A percentile compares a stretch with the other conserved stretches of the same genome.
Conservation (phyloP, 495 filamentous ascomycete species). For the Letharia columbiana region DNA sequence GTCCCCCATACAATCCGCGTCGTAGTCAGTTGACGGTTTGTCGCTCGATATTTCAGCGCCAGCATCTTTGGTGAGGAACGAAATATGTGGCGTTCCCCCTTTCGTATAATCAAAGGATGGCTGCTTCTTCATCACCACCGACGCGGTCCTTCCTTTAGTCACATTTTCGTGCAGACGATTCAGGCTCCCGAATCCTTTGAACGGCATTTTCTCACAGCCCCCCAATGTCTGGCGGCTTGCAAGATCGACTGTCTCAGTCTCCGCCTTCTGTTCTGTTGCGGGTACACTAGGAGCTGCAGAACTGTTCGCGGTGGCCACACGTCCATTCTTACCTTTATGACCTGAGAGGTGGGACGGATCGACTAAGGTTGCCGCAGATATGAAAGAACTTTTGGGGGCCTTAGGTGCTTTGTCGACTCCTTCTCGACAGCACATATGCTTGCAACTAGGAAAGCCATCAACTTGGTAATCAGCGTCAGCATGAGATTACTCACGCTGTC, state of each 20-base stretch:
- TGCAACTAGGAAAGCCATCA: conserved; percentile 42
- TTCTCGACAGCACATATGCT: conserved; percentile 83
- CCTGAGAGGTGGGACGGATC: background rate
- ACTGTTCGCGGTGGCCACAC: conserved; percentile 19
- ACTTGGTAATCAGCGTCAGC: background rate
- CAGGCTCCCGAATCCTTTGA: conserved; percentile 28
- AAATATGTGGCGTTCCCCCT: conserved; percentile 20
- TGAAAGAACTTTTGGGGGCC: conserved; percentile 32
- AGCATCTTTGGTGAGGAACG: conserved; percentile 11
- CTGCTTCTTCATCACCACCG: conserved; percentile 29
- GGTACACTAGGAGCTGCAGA: background rate
- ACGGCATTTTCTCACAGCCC: conserved; percentile 23
- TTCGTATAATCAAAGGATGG: conserved; percentile 28
- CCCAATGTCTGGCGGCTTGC: conserved; percentile 24
- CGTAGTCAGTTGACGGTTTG: conserved; percentile 32
- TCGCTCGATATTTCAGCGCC: conserved; percentile 2
- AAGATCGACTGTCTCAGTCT: conserved; percentile 31
- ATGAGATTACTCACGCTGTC: conserved; percentile 38
- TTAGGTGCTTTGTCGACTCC: conserved; percentile 74
- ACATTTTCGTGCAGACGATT: conserved; percentile 32
- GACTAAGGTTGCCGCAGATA: conserved; percentile 12
- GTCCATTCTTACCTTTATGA: background rate
- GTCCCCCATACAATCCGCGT: conserved; percentile 32
- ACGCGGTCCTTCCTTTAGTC: conserved; percentile 20
- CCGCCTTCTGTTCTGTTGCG: conserved; percentile 9